These are phyloP conservation scores for Capsicum chinense DNA, from an alignment of 257 asterid species.

Conservation along the genomic window DNA sequence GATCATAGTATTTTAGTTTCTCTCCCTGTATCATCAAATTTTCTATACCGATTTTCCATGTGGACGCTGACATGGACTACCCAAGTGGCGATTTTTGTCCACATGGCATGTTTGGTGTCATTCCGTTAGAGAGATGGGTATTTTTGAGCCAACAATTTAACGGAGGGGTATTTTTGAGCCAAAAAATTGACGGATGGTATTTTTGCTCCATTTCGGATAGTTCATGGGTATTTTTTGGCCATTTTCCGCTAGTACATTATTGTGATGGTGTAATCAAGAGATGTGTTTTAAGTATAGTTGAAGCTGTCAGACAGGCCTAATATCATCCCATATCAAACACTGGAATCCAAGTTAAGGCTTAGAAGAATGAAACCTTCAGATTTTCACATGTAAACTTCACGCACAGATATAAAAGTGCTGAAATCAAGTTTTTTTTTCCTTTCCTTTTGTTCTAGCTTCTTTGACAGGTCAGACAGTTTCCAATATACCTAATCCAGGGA, in stretches of 20 bases:
- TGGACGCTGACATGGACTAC: too few relatives aligned
- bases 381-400: background rate
- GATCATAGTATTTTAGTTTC: too few relatives aligned
- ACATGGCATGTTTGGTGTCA: too few relatives aligned
- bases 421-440: background rate
- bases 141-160: too few relatives aligned
- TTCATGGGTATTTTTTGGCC: too few relatives aligned
- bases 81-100: too few relatives aligned
- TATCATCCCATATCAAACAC: background rate
- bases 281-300: conserved; percentile 1
- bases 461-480: background rate
- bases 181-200: too few relatives aligned
- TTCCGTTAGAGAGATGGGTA: too few relatives aligned
- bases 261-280: background rate
- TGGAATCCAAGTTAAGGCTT: background rate
- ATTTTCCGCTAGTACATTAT: background rate
- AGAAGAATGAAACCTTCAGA: background rate
- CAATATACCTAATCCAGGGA: background rate
- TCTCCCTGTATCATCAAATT: too few relatives aligned
- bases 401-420: background rate
- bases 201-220: too few relatives aligned
- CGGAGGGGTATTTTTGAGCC: too few relatives aligned
- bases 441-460: background rate
- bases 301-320: background rate
- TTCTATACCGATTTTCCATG: too few relatives aligned